Conservation (phyloP, 2,329 filamentous ascomycete genomes). For the Exophiala calicioides region DNA sequence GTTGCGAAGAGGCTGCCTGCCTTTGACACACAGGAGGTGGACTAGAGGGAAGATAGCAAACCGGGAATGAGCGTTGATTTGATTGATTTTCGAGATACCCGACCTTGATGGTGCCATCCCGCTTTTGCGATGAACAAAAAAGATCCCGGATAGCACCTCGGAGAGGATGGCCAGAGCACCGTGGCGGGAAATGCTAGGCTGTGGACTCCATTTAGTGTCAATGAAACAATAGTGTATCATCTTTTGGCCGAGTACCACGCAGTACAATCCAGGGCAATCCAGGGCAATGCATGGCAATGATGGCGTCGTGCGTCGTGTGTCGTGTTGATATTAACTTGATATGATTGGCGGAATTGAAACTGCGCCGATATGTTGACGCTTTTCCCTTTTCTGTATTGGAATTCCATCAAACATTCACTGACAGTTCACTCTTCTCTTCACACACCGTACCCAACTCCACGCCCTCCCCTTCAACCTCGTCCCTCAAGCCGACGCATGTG, state of each 20-base stretch:
- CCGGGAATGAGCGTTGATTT: neutral
- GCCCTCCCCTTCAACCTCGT: neutral
- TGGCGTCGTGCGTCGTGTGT: too few relatives aligned
- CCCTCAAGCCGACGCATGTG: too few relatives aligned
- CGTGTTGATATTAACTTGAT: neutral
- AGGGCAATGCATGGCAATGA: too few relatives aligned
- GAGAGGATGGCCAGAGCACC: constrained; percentile 28
- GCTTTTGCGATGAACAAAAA: constrained; percentile 8
- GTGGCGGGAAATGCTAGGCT: constrained; percentile 31
- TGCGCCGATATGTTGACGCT: too few relatives aligned
- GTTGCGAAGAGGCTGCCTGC: constrained; percentile 75
- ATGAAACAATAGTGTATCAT: too few relatives aligned
- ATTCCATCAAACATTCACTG: too few relatives aligned
- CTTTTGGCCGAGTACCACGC: too few relatives aligned
- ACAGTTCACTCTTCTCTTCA: neutral
- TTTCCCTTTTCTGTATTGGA: neutral
- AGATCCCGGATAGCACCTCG: constrained; percentile 23
- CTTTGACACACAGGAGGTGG: constrained; percentile 73
- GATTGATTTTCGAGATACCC: constrained; percentile 15
- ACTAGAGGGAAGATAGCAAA: constrained; percentile 35
- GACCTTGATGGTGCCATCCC: constrained; percentile 29
- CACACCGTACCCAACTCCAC: neutral
- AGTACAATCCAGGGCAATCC: too few relatives aligned
- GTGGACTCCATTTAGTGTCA: constrained; percentile 19
- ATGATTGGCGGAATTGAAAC: neutral